Evolutionary conservation across 805 yeast species (phyloP).

Genomic region (Kodamaea restingae): DNA sequence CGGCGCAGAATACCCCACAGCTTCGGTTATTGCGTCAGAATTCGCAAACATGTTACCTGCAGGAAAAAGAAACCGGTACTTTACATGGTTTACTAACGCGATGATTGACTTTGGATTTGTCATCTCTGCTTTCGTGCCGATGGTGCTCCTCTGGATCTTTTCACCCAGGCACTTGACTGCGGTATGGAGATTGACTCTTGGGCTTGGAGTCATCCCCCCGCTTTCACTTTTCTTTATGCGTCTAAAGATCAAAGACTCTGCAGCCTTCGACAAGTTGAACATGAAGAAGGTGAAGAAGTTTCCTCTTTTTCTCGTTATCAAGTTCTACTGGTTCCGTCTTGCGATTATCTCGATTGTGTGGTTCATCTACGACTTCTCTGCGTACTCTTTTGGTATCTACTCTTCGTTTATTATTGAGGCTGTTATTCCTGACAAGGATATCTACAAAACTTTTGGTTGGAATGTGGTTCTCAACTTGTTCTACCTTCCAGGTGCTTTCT

Average conservation of each 20-base stretch:
- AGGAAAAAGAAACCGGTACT: conserved; percentile 87
- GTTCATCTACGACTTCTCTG: conserved; percentile 88
- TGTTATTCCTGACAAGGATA: conserved; percentile 55
- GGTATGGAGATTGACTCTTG: conserved; percentile 90
- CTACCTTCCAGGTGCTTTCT: conserved; percentile 84
- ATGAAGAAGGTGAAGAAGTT: conserved; percentile 53
- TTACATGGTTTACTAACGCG: conserved; percentile 81
- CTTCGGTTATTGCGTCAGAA: conserved; percentile 91
- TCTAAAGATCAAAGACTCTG: conserved; percentile 69
- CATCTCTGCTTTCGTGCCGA: conserved; percentile 75
- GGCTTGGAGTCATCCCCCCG: conserved; percentile 89
- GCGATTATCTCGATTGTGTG: conserved; percentile 70
- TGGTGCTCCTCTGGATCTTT: conserved; percentile 83
- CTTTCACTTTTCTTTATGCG: conserved; percentile 72
- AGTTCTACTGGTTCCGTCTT: conserved; percentile 82
- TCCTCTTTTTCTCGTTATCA: conserved; percentile 68
- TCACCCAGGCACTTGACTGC: conserved; percentile 64
- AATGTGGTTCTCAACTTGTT: conserved; percentile 82
- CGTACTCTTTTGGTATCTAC: conserved; percentile 83
- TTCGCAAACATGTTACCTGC: conserved; percentile 73
- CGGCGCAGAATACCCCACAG: conserved; percentile 94
- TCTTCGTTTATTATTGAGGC: conserved; percentile 64
- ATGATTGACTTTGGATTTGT: conserved; percentile 90
- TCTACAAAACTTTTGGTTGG: conserved; percentile 86
- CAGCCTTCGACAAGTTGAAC: conserved; percentile 63